These are phyloP conservation scores for Auriscalpium vulgare DNA, from an alignment of 768 basidiomycete species.

Conservation along the genomic window DNA sequence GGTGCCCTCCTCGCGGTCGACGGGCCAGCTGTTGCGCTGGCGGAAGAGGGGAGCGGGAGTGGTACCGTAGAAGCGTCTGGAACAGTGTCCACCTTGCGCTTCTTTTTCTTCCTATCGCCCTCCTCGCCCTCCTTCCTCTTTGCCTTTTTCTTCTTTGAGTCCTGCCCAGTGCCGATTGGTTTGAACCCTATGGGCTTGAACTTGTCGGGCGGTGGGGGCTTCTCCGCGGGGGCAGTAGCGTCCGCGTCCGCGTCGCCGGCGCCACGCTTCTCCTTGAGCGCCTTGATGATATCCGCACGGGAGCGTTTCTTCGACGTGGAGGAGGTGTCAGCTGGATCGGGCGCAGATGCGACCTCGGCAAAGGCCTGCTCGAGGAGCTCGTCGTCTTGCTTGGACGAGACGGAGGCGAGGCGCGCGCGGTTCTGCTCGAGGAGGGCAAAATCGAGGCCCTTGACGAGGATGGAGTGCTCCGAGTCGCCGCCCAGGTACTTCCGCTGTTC, in stretches of 20 bases:
- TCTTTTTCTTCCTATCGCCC: constrained; percentile 52
- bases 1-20: constrained; percentile 8
- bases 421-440: constrained; percentile 79
- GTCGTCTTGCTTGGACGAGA: constrained; percentile 53
- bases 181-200: constrained; percentile 58
- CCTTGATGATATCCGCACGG: constrained; percentile 66
- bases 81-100: constrained; percentile 32
- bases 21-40: neutral
- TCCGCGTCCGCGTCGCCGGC: constrained; percentile 3
- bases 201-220: constrained; percentile 28
- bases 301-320: constrained; percentile 56
- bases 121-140: constrained; percentile 34
- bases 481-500: constrained; percentile 72
- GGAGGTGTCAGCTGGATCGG: constrained; percentile 18
- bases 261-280: constrained; percentile 58
- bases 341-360: constrained; percentile 31
- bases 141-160: constrained; percentile 39
- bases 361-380: constrained; percentile 77
- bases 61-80: neutral
- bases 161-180: constrained; percentile 37
- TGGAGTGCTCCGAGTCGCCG: constrained; percentile 77
- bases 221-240: constrained; percentile 9
- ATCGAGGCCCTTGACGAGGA: constrained; percentile 88
- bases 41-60: constrained; percentile 10
- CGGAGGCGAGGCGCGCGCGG: constrained; percentile 52